These are phyloP conservation scores for Calonectria leucothoes DNA, from an alignment of 2,329 filamentous ascomycete genomes.

Conservation along the genomic window DNA sequence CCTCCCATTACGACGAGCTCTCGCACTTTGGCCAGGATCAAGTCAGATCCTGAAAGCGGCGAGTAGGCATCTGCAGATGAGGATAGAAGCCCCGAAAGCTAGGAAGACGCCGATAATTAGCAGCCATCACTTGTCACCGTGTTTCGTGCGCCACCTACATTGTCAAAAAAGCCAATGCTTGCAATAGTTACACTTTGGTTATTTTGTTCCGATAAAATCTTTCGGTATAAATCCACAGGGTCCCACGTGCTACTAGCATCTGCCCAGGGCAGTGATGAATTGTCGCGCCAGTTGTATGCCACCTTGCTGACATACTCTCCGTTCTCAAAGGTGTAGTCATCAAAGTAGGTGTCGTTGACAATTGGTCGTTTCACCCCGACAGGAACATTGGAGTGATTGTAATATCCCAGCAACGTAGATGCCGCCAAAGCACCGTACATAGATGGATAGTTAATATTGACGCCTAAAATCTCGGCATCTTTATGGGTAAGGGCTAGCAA, in stretches of 20 bases:
- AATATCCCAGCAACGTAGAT: neutral
- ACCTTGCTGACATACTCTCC: neutral
- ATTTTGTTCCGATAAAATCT: neutral
- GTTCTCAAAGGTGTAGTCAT: neutral
- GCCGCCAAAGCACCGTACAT: neutral
- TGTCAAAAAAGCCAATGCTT: neutral
- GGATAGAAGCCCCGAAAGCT: neutral
- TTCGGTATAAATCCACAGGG: neutral
- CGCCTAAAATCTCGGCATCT: neutral
- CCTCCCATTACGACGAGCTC: neutral
- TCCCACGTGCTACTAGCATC: neutral
- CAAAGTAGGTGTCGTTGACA: neutral
- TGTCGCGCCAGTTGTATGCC: neutral
- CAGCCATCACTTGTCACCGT: neutral
- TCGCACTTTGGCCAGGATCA: neutral
- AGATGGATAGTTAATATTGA: neutral
- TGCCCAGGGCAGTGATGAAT: neutral
- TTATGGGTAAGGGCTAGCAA: neutral
- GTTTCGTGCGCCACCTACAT: neutral
- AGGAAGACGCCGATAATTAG: neutral
- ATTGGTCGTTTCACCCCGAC: neutral
- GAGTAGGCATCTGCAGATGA: neutral
- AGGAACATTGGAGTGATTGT: neutral
- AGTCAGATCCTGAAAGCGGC: neutral
- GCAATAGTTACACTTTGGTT: neutral